phyloP scores from a whole-genome alignment of 2,329 filamentous ascomycete species.

The Cladosporium sp. region DNA sequence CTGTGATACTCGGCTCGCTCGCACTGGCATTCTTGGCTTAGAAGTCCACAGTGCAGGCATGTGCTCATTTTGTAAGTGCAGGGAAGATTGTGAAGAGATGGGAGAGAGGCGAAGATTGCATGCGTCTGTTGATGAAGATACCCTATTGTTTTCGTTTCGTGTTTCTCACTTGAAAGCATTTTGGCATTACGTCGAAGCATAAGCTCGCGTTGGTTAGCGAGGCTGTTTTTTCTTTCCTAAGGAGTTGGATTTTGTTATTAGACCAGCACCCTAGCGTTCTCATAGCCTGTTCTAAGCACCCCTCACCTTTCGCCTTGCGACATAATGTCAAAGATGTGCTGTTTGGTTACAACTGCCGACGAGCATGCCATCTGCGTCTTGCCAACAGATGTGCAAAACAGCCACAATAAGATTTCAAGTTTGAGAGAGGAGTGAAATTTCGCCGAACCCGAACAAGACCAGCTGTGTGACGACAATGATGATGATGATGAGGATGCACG shows the following conservation, averaged over 20 bases:
- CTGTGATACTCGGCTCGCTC: slow-evolving; percentile 14
- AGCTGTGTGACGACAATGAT: too few species aligned
- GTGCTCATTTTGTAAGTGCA: neutral
- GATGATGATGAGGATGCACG: neutral
- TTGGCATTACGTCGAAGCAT: slow-evolving; percentile 7
- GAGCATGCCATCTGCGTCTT: too few species aligned
- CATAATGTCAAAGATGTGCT: neutral
- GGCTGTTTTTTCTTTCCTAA: neutral
- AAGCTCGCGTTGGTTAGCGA: slow-evolving; percentile 5
- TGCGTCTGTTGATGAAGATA: neutral
- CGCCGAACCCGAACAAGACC: too few species aligned
- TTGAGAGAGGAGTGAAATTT: too few species aligned
- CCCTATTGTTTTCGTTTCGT: slow-evolving; percentile 13
- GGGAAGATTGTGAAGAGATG: neutral
- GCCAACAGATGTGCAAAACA: too few species aligned
- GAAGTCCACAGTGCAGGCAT: neutral
- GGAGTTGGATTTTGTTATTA: neutral
- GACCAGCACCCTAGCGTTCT: neutral
- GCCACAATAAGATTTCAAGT: too few species aligned
- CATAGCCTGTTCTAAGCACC: neutral
- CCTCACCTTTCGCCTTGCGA: neutral
- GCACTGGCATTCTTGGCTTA: slow-evolving; percentile 16
- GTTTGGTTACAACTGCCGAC: too few species aligned
- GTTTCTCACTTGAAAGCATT: neutral
- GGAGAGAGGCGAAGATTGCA: neutral